Evolutionary conservation across 805 yeast genomes (phyloP).

Genomic region (Kuraishia capsulata): DNA sequence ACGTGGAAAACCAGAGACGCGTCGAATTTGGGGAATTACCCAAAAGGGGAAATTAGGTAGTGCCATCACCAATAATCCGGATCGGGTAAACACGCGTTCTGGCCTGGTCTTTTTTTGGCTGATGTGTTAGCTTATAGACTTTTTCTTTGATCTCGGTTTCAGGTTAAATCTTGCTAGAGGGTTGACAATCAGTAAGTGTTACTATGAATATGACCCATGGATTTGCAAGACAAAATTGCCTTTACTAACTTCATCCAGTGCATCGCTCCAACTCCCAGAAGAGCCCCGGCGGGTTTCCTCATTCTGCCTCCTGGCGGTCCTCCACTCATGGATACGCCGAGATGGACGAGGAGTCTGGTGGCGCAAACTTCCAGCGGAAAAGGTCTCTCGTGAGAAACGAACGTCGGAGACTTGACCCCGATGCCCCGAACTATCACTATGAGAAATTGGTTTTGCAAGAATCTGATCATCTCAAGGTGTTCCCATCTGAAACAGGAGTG

Average conservation of each 20-base stretch:
- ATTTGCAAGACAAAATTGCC: no score
- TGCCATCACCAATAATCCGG: no score
- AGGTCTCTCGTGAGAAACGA: slow-evolving; percentile 81
- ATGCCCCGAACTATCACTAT: slow-evolving; percentile 51
- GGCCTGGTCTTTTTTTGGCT: no score
- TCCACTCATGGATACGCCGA: slow-evolving; percentile 3
- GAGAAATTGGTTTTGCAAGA: slow-evolving; percentile 65
- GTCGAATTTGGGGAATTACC: no score
- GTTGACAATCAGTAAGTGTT: no score
- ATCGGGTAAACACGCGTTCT: no score
- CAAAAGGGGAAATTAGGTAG: no score
- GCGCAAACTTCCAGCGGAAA: slow-evolving; percentile 30
- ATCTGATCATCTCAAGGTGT: slow-evolving; percentile 49
- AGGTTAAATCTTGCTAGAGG: no score
- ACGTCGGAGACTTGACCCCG: slow-evolving; percentile 33
- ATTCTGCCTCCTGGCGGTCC: not conserved
- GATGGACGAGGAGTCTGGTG: slow-evolving; percentile 22
- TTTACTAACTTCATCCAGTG: not conserved
- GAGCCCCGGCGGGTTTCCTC: not conserved
- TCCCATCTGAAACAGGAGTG: slow-evolving; percentile 65
- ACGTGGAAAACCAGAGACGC: no score
- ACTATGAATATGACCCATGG: no score
- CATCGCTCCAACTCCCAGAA: not conserved
- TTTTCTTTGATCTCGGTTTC: no score
- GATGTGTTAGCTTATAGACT: no score